Conservation (phyloP, 2,329 filamentous ascomycete species). For the Colletotrichum neosansevieriae region DNA sequence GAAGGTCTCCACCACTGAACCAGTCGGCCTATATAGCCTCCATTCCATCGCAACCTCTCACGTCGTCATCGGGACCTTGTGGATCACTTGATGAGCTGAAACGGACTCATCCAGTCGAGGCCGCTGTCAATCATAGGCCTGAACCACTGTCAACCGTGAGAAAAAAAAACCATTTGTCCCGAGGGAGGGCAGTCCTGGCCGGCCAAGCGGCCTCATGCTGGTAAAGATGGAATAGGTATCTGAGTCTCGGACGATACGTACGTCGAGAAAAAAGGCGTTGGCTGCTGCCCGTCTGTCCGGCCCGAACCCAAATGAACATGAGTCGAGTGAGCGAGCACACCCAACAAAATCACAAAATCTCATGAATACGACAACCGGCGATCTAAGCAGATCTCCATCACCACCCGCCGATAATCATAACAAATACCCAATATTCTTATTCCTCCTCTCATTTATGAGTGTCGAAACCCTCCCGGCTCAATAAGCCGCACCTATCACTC, state of each 20-base stretch:
- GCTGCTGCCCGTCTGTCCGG: not conserved
- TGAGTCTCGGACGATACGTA: no score
- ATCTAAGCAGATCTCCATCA: conserved; percentile 8
- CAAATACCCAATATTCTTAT: not conserved
- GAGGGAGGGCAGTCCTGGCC: not conserved
- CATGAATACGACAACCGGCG: not conserved
- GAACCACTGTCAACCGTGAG: not conserved
- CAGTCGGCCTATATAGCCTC: not conserved
- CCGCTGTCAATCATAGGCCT: conserved; percentile 2
- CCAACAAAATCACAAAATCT: not conserved
- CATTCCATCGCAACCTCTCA: not conserved
- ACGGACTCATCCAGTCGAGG: conserved; percentile 18
- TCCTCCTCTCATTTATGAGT: not conserved
- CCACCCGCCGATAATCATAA: not conserved
- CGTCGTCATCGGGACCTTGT: not conserved
- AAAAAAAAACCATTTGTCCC: not conserved
- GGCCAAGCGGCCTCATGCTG: conserved; percentile 12
- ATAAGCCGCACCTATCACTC: not conserved
- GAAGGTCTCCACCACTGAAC: conserved; percentile 1
- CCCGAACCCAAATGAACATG: not conserved
- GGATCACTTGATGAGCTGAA: conserved; percentile 16
- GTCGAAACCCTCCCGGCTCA: not conserved
- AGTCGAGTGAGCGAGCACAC: not conserved
- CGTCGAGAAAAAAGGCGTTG: not conserved
- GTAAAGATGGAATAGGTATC: not conserved